phyloP scores from a whole-genome alignment of 225 moss, liverwort and hornwort genomes.

The Neckera pumila region DNA sequence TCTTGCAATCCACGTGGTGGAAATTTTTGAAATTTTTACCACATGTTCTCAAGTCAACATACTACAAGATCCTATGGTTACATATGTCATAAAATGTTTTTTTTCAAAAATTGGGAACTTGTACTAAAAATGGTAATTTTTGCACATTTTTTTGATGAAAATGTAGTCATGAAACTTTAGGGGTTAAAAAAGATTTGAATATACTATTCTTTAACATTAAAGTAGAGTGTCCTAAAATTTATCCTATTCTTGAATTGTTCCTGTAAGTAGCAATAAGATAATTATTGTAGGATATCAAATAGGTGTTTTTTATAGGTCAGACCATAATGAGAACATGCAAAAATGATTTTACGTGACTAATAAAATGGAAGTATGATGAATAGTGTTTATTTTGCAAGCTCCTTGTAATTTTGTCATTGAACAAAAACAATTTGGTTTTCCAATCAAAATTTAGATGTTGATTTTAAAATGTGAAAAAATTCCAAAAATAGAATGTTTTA shows the following conservation, averaged over 20 bases:
- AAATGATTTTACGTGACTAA: not conserved
- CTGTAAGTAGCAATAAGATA: not conserved
- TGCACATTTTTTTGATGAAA: too few species aligned
- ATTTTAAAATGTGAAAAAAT: not conserved
- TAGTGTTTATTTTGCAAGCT: not conserved
- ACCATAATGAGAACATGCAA: not conserved
- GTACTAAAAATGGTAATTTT: too few species aligned
- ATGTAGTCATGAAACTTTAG: too few species aligned
- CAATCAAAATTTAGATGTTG: not conserved
- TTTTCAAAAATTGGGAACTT: too few species aligned
- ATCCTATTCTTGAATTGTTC: not conserved
- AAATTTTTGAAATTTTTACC: too few species aligned
- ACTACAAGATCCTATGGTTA: too few species aligned
- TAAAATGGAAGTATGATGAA: not conserved
- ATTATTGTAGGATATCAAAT: not conserved
- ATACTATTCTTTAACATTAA: not conserved
- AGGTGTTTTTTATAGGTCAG: not conserved
- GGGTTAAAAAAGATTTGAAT: not conserved
- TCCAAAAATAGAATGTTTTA: not conserved
- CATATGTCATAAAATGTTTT: too few species aligned
- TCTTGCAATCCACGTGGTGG: too few species aligned
- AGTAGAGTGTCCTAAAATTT: not conserved
- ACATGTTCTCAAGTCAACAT: too few species aligned
- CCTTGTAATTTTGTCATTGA: not conserved
- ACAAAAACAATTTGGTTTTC: not conserved